These are phyloP conservation scores for Paramyrothecium sp. DNA, from an alignment of 2,329 filamentous ascomycete genomes.

Conservation along the genomic window DNA sequence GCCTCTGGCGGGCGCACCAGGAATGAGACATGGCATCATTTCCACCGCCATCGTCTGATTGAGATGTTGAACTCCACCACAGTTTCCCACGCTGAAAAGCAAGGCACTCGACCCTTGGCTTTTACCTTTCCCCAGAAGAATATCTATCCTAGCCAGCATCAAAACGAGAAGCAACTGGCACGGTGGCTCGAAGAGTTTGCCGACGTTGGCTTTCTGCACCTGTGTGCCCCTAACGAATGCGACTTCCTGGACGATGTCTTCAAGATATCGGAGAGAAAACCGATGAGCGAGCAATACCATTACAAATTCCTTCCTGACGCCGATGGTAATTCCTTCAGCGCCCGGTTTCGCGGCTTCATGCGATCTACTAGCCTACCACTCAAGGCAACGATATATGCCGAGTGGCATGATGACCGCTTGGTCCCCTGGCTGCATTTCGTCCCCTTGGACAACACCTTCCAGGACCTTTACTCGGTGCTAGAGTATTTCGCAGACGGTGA, in stretches of 20 bases:
- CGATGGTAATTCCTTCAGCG: conserved; percentile 67
- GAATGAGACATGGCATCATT: conserved; percentile 61
- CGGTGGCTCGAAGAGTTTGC: conserved; percentile 38
- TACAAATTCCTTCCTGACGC: conserved; percentile 69
- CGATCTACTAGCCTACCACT: conserved; percentile 63
- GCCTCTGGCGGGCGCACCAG: conserved; percentile 57
- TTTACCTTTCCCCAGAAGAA: conserved; percentile 45
- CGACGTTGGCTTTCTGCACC: conserved; percentile 42
- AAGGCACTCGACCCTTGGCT: conserved; percentile 37
- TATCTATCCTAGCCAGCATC: conserved; percentile 40
- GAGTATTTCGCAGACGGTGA: conserved; percentile 61
- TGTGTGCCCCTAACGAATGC: conserved; percentile 38
- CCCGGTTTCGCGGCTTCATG: conserved; percentile 63
- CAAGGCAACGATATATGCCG: conserved; percentile 70
- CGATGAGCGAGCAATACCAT: conserved; percentile 48
- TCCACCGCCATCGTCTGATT: conserved; percentile 70
- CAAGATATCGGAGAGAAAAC: conserved; percentile 24
- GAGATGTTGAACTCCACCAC: conserved; percentile 66
- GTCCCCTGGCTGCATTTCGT: conserved; percentile 72
- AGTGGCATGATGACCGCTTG: conserved; percentile 73
- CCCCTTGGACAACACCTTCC: conserved; percentile 67
- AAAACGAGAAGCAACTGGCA: conserved; percentile 32
- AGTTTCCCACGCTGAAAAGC: conserved; percentile 45
- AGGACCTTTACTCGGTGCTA: conserved; percentile 64
- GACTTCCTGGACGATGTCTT: conserved; percentile 37